These are phyloP conservation scores for Xylariales sp. DNA, from an alignment of 2,329 filamentous ascomycete genomes.

Conservation along the genomic window DNA sequence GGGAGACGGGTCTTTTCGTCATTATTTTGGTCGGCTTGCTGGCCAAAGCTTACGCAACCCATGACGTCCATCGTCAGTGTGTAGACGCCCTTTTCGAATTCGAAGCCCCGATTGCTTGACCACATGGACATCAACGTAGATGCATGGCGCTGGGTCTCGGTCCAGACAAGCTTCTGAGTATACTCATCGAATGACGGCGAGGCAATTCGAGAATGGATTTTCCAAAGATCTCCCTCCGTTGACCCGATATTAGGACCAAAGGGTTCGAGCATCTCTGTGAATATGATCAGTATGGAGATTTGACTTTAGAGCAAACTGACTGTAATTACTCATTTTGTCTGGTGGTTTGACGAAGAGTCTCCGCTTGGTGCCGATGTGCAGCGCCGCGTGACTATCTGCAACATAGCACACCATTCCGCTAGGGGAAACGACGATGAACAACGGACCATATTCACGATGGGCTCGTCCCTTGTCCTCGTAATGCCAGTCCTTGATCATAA, in stretches of 20 bases:
- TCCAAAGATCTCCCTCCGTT: slow-evolving; percentile 24
- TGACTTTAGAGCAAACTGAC: background rate
- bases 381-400: slow-evolving; percentile 16
- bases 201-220: slow-evolving; percentile 19
- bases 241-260: slow-evolving; percentile 25
- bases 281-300: background rate
- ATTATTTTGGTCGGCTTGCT: background rate
- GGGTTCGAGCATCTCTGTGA: slow-evolving; percentile 23
- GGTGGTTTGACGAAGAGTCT: slow-evolving; percentile 23
- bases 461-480: slow-evolving; percentile 28
- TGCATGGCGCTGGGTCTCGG: slow-evolving; percentile 14
- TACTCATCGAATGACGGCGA: slow-evolving; percentile 23
- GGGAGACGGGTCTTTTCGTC: background rate
- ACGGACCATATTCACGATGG: slow-evolving; percentile 15
- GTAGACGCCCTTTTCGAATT: slow-evolving; percentile 13
- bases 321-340: slow-evolving; percentile 21
- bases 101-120: background rate
- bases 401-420: slow-evolving; percentile 23
- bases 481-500: slow-evolving; percentile 30
- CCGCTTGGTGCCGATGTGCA: slow-evolving; percentile 12
- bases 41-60: slow-evolving; percentile 13
- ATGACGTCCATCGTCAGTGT: slow-evolving; percentile 18
- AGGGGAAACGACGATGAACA: slow-evolving; percentile 25
- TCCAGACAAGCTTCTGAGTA: slow-evolving; percentile 25
- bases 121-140: background rate